phyloP scores from a whole-genome alignment of 257 asterid species.

The Solanum clarkiae region DNA sequence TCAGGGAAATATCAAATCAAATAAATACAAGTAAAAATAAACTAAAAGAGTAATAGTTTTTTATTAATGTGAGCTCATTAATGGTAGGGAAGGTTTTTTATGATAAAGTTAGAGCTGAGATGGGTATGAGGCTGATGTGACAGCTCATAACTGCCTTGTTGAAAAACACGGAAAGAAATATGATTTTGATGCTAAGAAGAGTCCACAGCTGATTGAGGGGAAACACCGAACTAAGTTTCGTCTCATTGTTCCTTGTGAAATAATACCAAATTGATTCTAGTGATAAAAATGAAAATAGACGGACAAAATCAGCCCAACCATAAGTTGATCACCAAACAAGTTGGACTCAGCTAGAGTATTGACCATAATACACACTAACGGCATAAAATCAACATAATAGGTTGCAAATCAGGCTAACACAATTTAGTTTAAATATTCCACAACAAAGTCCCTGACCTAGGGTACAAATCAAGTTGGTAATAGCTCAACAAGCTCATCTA shows the following conservation, averaged over 20 bases:
- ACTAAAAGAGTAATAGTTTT: too few relatives aligned
- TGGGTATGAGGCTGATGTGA: not conserved
- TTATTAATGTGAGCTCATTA: not conserved
- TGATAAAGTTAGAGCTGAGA: not conserved
- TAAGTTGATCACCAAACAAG: not conserved
- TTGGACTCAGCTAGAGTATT: not conserved
- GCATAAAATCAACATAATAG: not conserved
- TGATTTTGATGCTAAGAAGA: not conserved
- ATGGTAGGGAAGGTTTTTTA: not conserved
- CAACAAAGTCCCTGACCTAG: not conserved
- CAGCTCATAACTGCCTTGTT: not conserved
- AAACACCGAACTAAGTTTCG: not conserved
- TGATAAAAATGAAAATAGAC: not conserved
- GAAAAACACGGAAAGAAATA: not conserved
- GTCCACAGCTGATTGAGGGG: not conserved
- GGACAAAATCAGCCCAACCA: not conserved
- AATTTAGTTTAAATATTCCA: not conserved
- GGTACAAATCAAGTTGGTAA: not conserved
- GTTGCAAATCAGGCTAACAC: not conserved
- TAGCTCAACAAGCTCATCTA: not conserved
- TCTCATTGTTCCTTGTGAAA: not conserved
- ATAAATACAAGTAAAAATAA: too few relatives aligned
- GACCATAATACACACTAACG: not conserved
- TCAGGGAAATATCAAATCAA: too few relatives aligned
- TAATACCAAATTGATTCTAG: not conserved